Percentiles rank a stretch among this genome's conserved stretches.
These are phyloP conservation scores for Endogone sp. DNA, from an alignment of 192 early-diverging fungal genomes.

Conservation along the genomic window DNA sequence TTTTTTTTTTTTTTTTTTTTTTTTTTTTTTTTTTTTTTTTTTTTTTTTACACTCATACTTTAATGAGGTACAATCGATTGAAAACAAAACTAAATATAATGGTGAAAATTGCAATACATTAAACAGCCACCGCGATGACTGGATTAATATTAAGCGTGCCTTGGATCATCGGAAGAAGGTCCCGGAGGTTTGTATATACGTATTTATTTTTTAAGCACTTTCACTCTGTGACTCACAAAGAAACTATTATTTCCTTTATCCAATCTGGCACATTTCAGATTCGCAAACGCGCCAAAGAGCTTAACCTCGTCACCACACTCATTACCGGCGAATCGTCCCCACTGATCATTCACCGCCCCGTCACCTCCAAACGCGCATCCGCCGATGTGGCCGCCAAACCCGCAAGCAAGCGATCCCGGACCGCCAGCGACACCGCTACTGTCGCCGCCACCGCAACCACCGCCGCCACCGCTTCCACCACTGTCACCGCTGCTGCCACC, in stretches of 20 bases:
- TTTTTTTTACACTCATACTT: not conserved
- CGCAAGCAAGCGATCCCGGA: not conserved
- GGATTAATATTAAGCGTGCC: not conserved
- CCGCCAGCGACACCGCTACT: not conserved
- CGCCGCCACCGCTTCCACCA: not conserved
- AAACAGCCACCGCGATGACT: not conserved
- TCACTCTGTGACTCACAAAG: not conserved
- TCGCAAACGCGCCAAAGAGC: not conserved
- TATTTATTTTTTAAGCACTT: not conserved
- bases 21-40: not conserved
- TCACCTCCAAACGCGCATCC: not conserved
- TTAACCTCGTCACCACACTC: not conserved
- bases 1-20: not conserved
- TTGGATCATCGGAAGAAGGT: not conserved
- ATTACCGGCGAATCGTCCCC: not conserved
- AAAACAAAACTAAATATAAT: no score
- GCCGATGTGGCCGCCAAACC: not conserved
- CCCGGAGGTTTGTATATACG: not conserved
- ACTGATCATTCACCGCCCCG: not conserved
- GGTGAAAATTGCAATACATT: not conserved
- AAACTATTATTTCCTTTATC: not conserved
- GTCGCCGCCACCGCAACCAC: not conserved
- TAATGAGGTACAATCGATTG: not conserved
- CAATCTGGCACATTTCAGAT: not conserved
- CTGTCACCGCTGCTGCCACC: not conserved